A percentile compares a stretch with the other conserved stretches of the same genome.
These are phyloP conservation scores for Coemansia sp. DNA, from an alignment of 192 early-diverging fungal genomes.

Conservation along the genomic window DNA sequence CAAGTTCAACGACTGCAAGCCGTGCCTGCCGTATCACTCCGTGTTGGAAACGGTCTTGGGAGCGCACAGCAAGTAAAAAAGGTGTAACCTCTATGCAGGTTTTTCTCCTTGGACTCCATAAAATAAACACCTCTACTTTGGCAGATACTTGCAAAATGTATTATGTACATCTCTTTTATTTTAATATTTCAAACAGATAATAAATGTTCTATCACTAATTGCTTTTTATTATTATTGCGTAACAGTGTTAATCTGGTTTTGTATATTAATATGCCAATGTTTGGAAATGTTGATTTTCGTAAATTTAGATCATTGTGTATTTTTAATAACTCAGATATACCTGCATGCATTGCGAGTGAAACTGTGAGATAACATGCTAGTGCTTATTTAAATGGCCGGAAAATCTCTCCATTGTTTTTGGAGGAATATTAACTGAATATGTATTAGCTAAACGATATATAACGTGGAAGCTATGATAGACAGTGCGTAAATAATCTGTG, in stretches of 20 bases:
- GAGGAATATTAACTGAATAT: background rate
- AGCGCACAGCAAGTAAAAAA: background rate
- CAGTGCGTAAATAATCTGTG: background rate
- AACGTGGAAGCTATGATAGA: background rate
- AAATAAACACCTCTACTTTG: background rate
- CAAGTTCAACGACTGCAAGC: background rate
- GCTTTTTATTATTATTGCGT: background rate
- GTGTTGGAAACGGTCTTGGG: background rate
- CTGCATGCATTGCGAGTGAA: no score
- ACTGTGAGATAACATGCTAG: background rate
- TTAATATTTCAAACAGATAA: background rate
- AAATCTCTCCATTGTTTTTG: background rate
- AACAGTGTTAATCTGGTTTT: background rate
- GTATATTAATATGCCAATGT: constrained; percentile 7
- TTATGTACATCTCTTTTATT: background rate
- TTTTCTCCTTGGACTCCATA: background rate
- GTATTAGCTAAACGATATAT: background rate
- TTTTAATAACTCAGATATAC: no score
- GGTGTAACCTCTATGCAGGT: background rate
- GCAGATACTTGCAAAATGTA: background rate
- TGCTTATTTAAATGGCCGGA: background rate
- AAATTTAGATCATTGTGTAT: background rate
- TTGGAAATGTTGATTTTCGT: background rate
- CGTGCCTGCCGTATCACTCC: background rate
- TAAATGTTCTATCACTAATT: background rate